Base-by-base conservation (phyloP, 345 rosid species). In the Arabis hirsuta region DNA sequence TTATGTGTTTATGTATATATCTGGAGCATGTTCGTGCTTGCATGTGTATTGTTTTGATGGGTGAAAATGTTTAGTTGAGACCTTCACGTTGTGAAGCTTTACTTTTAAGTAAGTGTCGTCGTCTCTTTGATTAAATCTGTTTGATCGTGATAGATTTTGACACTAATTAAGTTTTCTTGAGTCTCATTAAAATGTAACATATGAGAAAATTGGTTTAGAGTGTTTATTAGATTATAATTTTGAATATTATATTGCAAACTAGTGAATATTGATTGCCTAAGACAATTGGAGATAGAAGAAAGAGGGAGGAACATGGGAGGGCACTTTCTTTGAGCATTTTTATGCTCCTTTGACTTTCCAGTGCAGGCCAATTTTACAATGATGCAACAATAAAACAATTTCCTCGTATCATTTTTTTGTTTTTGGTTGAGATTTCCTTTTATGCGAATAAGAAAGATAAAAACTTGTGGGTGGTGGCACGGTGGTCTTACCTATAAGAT, bases 291-390 rank as follows among this genome's bases (percentile, higher is more conserved):
- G 45, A 27, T 19, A 24, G 3, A 53, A 38, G 69, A 62, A 61
- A 36, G 79, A 69, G 74, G 79, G 46, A 55, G 71, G 60, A 76
- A 76, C 64, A 69, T 76, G 79, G 74, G 74, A 69, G 60, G 59
- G 71, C 79, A 76, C 74, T 69, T 69, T 54, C 70, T 69, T 31
- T 69, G 53, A 69, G 70, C 65, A 69, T 31, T 29, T 69, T 39
- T 22, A n/a, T 47, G 53, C 11, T 76, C 44, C 63, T 62, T 69
- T 76, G 79, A 76, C 79, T 75, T 75, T 74, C 44, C 41, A 65
- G 72, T 32, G 55, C 72, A 63, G 29, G 73, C 78, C 46, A 51
- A 59, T 39, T 20, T 48, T 65, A 22, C 47, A 24, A 13, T 9
- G 46, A 45, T 7, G 14, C 5, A 16, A 7, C 42, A 47, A 39